These are phyloP conservation scores for Trifolium fragiferum DNA, from an alignment of 306 rosid genomes.

Conservation along the genomic window DNA sequence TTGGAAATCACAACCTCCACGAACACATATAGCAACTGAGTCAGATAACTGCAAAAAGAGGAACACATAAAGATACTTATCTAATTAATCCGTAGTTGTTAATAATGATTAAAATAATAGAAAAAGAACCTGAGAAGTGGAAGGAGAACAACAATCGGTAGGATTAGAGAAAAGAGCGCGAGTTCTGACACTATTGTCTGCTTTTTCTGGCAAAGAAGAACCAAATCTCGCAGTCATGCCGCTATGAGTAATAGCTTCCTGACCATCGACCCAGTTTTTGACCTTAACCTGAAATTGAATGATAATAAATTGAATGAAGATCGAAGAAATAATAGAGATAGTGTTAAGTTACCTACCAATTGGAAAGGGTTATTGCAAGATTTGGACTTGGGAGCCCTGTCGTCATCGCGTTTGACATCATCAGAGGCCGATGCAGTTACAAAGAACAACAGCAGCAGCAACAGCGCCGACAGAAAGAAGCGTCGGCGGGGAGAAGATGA, in stretches of 20 bases:
- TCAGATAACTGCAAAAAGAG: slow-evolving; percentile 64
- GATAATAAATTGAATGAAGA: not conserved
- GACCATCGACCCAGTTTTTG: slow-evolving; percentile 65
- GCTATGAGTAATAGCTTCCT: slow-evolving; percentile 43
- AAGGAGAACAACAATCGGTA: slow-evolving; percentile 65
- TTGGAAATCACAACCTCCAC: slow-evolving; percentile 88
- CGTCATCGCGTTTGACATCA: slow-evolving; percentile 59
- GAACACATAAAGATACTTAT: no score
- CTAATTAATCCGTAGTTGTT: no score
- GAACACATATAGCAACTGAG: slow-evolving; percentile 66
- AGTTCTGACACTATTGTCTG: slow-evolving; percentile 48
- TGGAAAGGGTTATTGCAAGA: slow-evolving; percentile 72
- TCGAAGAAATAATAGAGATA: slow-evolving; percentile 1
- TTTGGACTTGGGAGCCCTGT: slow-evolving; percentile 54
- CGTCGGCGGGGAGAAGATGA: slow-evolving; percentile 3
- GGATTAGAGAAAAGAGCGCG: slow-evolving; percentile 69
- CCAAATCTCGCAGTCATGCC: slow-evolving; percentile 87
- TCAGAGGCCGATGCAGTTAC: slow-evolving; percentile 44
- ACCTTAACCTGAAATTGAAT: slow-evolving; percentile 67
- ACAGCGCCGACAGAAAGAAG: slow-evolving; percentile 25
- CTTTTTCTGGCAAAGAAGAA: slow-evolving; percentile 61
- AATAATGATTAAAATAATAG: no score
- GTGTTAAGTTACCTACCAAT: slow-evolving; percentile 51
- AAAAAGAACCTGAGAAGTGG: slow-evolving; percentile 60
- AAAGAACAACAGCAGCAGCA: slow-evolving; percentile 49